Evolutionary conservation across 2,329 filamentous ascomycete species (phyloP).

Genomic region (Fusarium sp.): DNA sequence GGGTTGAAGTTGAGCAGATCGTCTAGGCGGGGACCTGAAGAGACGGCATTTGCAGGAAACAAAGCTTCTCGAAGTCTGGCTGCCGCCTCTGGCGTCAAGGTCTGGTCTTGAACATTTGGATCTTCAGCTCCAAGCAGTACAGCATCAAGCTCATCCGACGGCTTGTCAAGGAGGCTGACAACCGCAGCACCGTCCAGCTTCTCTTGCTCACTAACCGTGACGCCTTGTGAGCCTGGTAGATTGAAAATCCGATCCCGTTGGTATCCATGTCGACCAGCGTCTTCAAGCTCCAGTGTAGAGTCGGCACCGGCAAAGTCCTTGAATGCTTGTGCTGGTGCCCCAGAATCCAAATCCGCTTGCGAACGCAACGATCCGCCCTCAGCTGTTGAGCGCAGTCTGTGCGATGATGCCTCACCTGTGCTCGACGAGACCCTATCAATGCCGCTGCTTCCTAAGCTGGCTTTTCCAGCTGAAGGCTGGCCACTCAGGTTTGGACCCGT

Average conservation of each 20-base stretch:
- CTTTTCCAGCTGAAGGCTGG: slow-evolving; percentile 37
- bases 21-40: slow-evolving; percentile 52
- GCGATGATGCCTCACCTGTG: slow-evolving; percentile 39
- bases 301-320: slow-evolving; percentile 41
- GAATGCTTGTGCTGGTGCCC: slow-evolving; percentile 49
- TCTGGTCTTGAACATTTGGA: slow-evolving; percentile 41
- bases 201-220: slow-evolving; percentile 40
- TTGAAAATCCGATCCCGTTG: not conserved
- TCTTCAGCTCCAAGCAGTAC: slow-evolving; percentile 34
- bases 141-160: slow-evolving; percentile 36
- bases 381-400: slow-evolving; percentile 28
- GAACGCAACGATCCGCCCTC: slow-evolving; percentile 31
- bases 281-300: slow-evolving; percentile 21
- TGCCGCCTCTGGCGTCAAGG: slow-evolving; percentile 46
- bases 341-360: slow-evolving; percentile 36
- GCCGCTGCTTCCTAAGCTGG: slow-evolving; percentile 25
- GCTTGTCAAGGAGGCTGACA: slow-evolving; percentile 50
- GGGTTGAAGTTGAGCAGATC: slow-evolving; percentile 63
- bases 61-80: slow-evolving; percentile 53
- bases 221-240: not conserved
- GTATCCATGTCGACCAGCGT: not conserved
- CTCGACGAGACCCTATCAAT: slow-evolving; percentile 24
- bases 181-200: slow-evolving; percentile 54
- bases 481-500: slow-evolving; percentile 31
- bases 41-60: slow-evolving; percentile 46